Evolutionary conservation across 2,329 filamentous ascomycete genomes (phyloP), one percentile per base, ranked within the genome.

Genomic region (Nothomitra cinnamomea): DNA sequence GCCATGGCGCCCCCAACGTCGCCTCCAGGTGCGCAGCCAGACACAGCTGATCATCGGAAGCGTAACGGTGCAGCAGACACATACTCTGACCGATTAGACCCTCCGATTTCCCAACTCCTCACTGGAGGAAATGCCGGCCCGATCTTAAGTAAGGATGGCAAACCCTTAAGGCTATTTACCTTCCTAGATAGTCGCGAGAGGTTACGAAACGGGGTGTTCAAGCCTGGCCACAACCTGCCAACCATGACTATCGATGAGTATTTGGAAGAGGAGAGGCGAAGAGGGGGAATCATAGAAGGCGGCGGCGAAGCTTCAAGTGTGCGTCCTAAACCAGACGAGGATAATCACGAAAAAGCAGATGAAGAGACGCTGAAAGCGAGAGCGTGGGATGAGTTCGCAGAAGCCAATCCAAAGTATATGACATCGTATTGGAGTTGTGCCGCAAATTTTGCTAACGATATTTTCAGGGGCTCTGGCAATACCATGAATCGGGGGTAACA

Each of bases 241-340:
- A 96, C 92, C 2, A 96, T 98, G 92, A 86, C 80, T 1, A 95
- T 98, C 57, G 92, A 98, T 61, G 92, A 98, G 70, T 98, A 96
- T 63, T 73, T 98, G 15, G 92, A 94, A 52, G 90, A 96, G 67
- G 92, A 96, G 70, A 77, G 78, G 63, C 77, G 78, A 59, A 74
- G 85, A 57, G 92, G 92, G 15, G 87, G 87, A 19, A 89, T 98
- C 55, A 86, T 96, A 54, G 85, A 95, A 63, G 92, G 89, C 36
- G 88, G 88, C 28, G 89, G 89, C 17, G 85, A 85, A 61, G 79
- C 83, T 58, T 85, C 81, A 60, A 79, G 77, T 15, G 70, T 79
- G 24, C 73, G 75, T 58, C 78, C 81, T 1, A 82, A 87, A 65
- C 77, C 85, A 4, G 85, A 98, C 64, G 92, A 96, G 70, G 92